Evolutionary conservation across 1,139 yeast species (phyloP).

Genomic region (Sporopachydermia cereana): DNA sequence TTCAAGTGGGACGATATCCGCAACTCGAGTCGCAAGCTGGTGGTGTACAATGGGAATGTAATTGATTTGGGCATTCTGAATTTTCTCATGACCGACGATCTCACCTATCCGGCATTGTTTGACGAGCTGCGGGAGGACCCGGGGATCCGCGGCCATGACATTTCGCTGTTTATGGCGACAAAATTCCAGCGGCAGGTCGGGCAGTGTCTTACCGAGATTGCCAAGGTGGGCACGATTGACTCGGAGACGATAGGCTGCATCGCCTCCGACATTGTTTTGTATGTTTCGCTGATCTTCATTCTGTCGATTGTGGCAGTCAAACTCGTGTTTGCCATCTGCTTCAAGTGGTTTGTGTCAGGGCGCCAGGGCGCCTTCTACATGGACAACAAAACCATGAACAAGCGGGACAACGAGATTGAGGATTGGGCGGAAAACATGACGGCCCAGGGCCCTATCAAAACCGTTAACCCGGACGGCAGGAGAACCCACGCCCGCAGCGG

Average conservation of each 20-base stretch:
- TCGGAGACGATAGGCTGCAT: slow-evolving; percentile 92
- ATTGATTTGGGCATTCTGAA: slow-evolving; percentile 65
- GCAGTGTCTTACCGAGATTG: slow-evolving; percentile 75
- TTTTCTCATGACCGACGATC: slow-evolving; percentile 60
- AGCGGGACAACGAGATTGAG: slow-evolving; percentile 54
- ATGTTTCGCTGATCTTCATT: slow-evolving; percentile 72
- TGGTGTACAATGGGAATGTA: slow-evolving; percentile 82
- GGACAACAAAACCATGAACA: slow-evolving; percentile 39
- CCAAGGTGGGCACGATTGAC: slow-evolving; percentile 83
- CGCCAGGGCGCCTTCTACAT: slow-evolving; percentile 68
- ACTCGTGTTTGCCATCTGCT: slow-evolving; percentile 79
- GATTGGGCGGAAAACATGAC: slow-evolving; percentile 56
- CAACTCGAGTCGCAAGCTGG: slow-evolving; percentile 60
- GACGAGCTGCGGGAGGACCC: slow-evolving; percentile 46
- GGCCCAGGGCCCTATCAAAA: slow-evolving; percentile 43
- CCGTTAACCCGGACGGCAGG: slow-evolving; percentile 31
- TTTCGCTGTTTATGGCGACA: slow-evolving; percentile 64
- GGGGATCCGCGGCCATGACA: slow-evolving; percentile 61
- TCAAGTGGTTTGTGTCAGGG: slow-evolving; percentile 70
- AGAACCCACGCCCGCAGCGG: slow-evolving; percentile 13
- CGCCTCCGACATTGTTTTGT: slow-evolving; percentile 75
- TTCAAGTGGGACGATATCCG: slow-evolving; percentile 84
- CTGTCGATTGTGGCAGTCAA: slow-evolving; percentile 66
- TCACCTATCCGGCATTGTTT: slow-evolving; percentile 63
- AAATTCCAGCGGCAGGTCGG: slow-evolving; percentile 61